These are phyloP conservation scores for Tuber umbilicatum DNA, from an alignment of 495 filamentous ascomycete species.

Conservation along the genomic window DNA sequence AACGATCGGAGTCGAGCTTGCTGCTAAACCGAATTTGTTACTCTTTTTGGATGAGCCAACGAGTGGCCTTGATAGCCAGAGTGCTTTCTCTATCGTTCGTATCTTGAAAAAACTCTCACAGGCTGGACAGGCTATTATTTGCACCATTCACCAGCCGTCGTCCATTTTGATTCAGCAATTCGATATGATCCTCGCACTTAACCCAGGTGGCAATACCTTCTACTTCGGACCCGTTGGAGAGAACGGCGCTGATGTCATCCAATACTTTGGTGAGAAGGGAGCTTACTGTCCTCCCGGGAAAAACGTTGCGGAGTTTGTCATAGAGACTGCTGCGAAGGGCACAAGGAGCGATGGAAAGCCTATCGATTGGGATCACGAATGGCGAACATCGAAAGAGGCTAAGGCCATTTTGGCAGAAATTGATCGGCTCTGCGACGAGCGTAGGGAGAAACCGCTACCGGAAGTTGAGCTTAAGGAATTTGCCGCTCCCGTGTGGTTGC, in stretches of 20 bases:
- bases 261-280: slow-evolving; percentile 61
- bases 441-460: slow-evolving; percentile 48
- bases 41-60: slow-evolving; percentile 77
- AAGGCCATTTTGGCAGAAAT: slow-evolving; percentile 54
- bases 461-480: slow-evolving; percentile 51
- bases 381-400: slow-evolving; percentile 55
- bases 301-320: slow-evolving; percentile 81
- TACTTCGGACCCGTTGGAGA: slow-evolving; percentile 65
- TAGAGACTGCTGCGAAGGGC: slow-evolving; percentile 66
- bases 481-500: slow-evolving; percentile 54
- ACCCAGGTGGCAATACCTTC: slow-evolving; percentile 63
- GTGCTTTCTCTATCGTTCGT: slow-evolving; percentile 68
- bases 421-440: slow-evolving; percentile 49
- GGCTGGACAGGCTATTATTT: slow-evolving; percentile 62
- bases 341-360: slow-evolving; percentile 49
- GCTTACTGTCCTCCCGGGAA: slow-evolving; percentile 55
- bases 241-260: slow-evolving; percentile 53
- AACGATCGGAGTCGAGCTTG: slow-evolving; percentile 84
- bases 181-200: slow-evolving; percentile 64
- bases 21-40: slow-evolving; percentile 70
- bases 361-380: slow-evolving; percentile 64
- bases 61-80: slow-evolving; percentile 73
- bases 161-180: slow-evolving; percentile 60
- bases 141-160: slow-evolving; percentile 64
- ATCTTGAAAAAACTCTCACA: slow-evolving; percentile 78